Base-by-base conservation (phyloP, 1,284 basidiomycete species). In the Ceratobasidium sp. region DNA sequence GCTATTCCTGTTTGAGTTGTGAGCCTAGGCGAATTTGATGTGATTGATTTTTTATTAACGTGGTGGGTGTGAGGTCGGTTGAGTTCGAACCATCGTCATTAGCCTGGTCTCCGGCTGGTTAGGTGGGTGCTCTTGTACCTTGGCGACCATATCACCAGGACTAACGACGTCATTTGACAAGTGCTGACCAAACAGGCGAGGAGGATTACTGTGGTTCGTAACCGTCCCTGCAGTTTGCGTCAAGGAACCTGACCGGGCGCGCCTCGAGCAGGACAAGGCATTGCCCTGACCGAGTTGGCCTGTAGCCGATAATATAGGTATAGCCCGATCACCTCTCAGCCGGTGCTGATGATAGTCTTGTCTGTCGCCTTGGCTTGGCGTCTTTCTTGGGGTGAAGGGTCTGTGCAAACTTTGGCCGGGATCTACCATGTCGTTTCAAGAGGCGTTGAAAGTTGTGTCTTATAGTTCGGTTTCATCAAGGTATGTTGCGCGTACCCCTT, bases 391-490 rank as follows among this genome's bases (percentile, higher is more conserved):
- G 64, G 33, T 12, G 14, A 21, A 38, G 18, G 64, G 38, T 2
- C 7, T 44, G 5, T 23, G 58, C 4, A 30, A 30, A 12, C 51
- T 28, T 30, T 28, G 23, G 30, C 23, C 51, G 16, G 64, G 64
- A 3, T 53, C 18, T n/a, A 18, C 53, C 7, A 28, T 69, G 51
- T 69, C 64, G n/a, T 69, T 69, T 33, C 53, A 56, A 1, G 30
- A 44, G 40, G 53, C 64, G n/a, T 5, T 69, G 12, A 14, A 28
- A n/a, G 40, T 53, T n/a, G 64, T 58, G 18, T 69, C 64, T n/a
- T n/a, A n/a, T 21, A 28, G 40, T 12, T 30, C 36, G 6, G 18
- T 69, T 16, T 3, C 46, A 12, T 6, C 16, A 21, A 40, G 11
- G 64, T 69, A 48, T 18, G 3, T 6, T 23, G 40, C 16, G 25